A percentile compares a stretch with the other conserved stretches of the same genome.
phyloP scores from a whole-genome alignment of 163 green algal genomes.

The Scenedesmus sp. region DNA sequence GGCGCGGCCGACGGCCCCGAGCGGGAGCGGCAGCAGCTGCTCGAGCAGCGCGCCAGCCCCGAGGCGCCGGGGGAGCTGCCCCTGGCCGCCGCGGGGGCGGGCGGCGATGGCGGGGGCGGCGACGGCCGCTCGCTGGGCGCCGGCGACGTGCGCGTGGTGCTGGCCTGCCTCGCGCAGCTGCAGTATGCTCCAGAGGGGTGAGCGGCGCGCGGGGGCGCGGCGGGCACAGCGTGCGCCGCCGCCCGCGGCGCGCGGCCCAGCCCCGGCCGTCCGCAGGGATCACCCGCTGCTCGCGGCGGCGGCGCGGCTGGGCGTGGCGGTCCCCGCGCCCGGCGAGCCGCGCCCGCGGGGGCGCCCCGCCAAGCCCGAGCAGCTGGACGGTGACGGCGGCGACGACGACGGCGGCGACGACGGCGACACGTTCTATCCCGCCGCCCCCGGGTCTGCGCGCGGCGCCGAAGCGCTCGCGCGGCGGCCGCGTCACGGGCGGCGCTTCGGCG shows the following conservation, averaged over 20 bases:
- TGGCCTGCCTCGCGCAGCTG: not conserved
- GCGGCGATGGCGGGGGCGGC: not conserved
- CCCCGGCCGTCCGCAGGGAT: not conserved
- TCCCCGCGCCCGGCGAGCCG: not conserved
- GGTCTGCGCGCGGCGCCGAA: not conserved
- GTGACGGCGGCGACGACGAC: not conserved
- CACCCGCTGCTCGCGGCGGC: constrained; percentile 3
- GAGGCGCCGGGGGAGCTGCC: not conserved
- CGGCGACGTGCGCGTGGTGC: not conserved
- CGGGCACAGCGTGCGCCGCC: not conserved
- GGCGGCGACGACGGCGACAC: constrained; percentile 12
- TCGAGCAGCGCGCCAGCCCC: constrained; percentile 1
- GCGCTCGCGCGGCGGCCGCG: not conserved
- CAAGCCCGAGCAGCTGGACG: not conserved
- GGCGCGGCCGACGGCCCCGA: too few relatives aligned
- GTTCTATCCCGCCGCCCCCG: not conserved
- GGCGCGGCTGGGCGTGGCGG: not conserved
- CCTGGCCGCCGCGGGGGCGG: not conserved
- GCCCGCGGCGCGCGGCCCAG: not conserved
- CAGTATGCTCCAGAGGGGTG: constrained; percentile 10
- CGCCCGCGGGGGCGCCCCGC: not conserved
- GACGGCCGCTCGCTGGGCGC: not conserved
- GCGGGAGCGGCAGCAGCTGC: too few relatives aligned
- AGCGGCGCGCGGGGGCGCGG: not conserved
- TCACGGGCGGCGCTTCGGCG: constrained; percentile 19